Evolutionary conservation across 2,329 filamentous ascomycete genomes (phyloP), one percentile per base, ranked within the genome.

Genomic region (Sarocladium kiliense): DNA sequence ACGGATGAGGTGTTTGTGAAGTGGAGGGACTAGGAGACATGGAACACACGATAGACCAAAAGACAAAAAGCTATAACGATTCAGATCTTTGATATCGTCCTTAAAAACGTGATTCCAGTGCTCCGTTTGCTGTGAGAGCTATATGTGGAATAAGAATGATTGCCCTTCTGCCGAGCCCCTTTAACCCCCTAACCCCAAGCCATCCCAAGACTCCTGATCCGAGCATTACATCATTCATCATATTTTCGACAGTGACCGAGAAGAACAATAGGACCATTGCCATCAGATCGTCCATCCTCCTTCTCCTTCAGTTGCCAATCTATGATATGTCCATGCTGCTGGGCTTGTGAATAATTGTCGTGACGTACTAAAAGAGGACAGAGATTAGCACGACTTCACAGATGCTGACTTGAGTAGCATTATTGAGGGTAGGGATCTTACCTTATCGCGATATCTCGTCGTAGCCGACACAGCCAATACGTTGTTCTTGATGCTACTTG

Each of bases 361-460:
- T 97, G 34, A 97, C 88, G 72, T 97, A 97, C 93, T 97, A 25
- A 3, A 37, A 49, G 34, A n/a, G 27, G 16, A 25, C 18, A 21
- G 6, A 21, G n/a, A 26, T 3, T 11, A 54, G 54, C 56, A 57
- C 39, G 23, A 47, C 11, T 25, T 5, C 3, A 27, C 26, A 37
- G 6, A n/a, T 26, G 26, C 50, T 54, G 55, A 39, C 19, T 41
- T 23, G 39, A 26, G 26, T 23, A 50, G 21, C 16, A 37, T 50
- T 9, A 7, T 44, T 27, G 16, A 49, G 9, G 21, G 5, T 9
- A n/a, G 30, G 19, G 30, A 10, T 64, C 77, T 56, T 66, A 90
- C 90, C 84, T 99, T 99, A 72, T 89, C 87, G 75, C 91, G 95
- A 71, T 97, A 99, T 70, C 94, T 82, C n/a, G 94, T 99, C 4